These are phyloP conservation scores for Colletotrichum camelliae DNA, from an alignment of 2,329 filamentous ascomycete species.

Conservation along the genomic window DNA sequence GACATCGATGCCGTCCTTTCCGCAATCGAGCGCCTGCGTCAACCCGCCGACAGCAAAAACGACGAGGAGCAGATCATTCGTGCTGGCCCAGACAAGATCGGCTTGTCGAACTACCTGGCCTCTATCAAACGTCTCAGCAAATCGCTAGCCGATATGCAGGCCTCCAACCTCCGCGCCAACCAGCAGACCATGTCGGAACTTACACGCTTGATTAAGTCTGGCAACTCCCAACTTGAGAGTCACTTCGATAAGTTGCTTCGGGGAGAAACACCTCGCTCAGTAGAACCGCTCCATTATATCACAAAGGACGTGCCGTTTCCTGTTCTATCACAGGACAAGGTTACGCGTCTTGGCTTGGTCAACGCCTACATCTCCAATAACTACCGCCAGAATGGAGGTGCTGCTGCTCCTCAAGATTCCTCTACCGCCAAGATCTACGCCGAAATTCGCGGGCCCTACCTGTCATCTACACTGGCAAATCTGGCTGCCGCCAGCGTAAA, in stretches of 20 bases:
- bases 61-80: slow-evolving; percentile 92
- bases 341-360: slow-evolving; percentile 78
- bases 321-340: slow-evolving; percentile 75
- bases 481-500: slow-evolving; percentile 86
- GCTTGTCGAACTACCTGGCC: slow-evolving; percentile 82
- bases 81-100: slow-evolving; percentile 82
- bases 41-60: slow-evolving; percentile 91
- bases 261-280: slow-evolving; percentile 76
- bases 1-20: slow-evolving; percentile 86
- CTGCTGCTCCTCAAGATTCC: slow-evolving; percentile 59
- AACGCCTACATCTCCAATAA: slow-evolving; percentile 76
- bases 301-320: slow-evolving; percentile 91
- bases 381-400: slow-evolving; percentile 49
- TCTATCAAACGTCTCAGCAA: slow-evolving; percentile 89
- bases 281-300: slow-evolving; percentile 91
- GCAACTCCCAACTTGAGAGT: slow-evolving; percentile 82
- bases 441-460: slow-evolving; percentile 84
- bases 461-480: slow-evolving; percentile 83
- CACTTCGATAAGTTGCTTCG: slow-evolving; percentile 80
- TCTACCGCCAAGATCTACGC: slow-evolving; percentile 84
- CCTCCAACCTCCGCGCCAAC: slow-evolving; percentile 91
- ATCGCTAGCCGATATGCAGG: slow-evolving; percentile 82
- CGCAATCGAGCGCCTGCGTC: slow-evolving; percentile 86
- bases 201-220: slow-evolving; percentile 76
- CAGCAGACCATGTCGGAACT: slow-evolving; percentile 87